Percentiles rank a stretch among this genome's conserved stretches.
Conservation (phyloP, 805 yeast species). For the Kodamaea laetipori region DNA sequence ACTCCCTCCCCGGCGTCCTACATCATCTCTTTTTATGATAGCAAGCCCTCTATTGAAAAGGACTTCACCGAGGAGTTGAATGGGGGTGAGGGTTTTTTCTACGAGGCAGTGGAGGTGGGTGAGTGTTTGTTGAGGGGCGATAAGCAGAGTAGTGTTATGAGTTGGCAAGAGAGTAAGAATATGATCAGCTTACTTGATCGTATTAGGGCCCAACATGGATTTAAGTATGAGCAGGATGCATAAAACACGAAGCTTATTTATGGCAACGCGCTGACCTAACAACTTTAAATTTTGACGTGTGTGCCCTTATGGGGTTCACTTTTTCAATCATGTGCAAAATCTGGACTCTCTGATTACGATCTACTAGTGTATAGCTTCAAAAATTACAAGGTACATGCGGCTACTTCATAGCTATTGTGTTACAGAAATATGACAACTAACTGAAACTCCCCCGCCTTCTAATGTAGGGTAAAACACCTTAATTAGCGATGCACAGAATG, state of each 20-base stretch:
- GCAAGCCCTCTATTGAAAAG: constrained; percentile 9
- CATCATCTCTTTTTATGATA: constrained; percentile 25
- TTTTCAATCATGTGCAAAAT: too few species aligned
- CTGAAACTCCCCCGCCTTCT: too few species aligned
- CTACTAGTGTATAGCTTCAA: too few species aligned
- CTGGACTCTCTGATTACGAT: too few species aligned
- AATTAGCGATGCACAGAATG: too few species aligned
- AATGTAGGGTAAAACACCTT: too few species aligned
- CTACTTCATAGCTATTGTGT: too few species aligned
- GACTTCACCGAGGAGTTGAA: constrained; percentile 27
- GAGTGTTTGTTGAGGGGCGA: constrained; percentile 44
- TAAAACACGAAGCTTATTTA: not conserved
- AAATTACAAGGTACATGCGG: too few species aligned
- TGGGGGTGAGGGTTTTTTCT: constrained; percentile 51
- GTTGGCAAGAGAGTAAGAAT: constrained; percentile 48
- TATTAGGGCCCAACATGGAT: constrained; percentile 45
- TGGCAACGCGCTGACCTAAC: too few species aligned
- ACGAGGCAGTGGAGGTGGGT: constrained; percentile 59
- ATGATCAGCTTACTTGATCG: constrained; percentile 53
- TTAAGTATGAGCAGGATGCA: constrained; percentile 46
- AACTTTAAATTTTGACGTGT: too few species aligned
- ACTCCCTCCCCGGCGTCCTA: constrained; percentile 19
- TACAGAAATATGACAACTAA: too few species aligned
- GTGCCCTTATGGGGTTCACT: too few species aligned
- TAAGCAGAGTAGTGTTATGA: constrained; percentile 36